Evolutionary conservation across 805 yeast species (phyloP).

Genomic region (Cyberlindnera veronae): DNA sequence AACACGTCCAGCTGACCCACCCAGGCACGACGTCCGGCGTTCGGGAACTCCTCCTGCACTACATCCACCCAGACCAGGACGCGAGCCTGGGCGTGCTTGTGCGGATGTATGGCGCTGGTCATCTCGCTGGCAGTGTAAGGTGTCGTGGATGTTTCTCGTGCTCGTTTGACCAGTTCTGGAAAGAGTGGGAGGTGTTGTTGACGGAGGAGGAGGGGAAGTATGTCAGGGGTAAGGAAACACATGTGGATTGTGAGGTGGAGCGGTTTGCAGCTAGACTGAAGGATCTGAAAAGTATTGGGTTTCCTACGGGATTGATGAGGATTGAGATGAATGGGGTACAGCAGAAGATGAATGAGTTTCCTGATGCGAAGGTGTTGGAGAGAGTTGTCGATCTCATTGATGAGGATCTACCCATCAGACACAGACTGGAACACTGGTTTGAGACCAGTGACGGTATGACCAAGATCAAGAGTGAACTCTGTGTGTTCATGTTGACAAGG

Average conservation of each 20-base stretch:
- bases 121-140: neutral
- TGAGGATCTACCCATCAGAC: neutral
- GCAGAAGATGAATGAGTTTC: neutral
- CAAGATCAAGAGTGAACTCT: neutral
- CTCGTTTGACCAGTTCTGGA: constrained; percentile 2
- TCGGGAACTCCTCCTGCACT: constrained; percentile 2
- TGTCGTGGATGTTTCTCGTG: constrained; percentile 11
- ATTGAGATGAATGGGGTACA: neutral
- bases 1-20: constrained; percentile 6
- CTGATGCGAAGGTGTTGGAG: neutral
- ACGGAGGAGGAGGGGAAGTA: neutral
- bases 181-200: constrained; percentile 3
- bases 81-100: constrained; percentile 1
- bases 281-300: neutral
- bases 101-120: constrained; percentile 5
- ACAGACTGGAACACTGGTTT: neutral
- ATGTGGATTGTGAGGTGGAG: neutral
- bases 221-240: neutral
- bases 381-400: neutral
- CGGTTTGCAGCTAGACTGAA: constrained; percentile 1
- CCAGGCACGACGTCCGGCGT: constrained; percentile 3
- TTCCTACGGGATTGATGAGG: neutral
- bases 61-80: constrained; percentile 6
- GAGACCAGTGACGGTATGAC: neutral
- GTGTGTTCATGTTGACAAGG: constrained; percentile 1